A percentile compares a stretch with the other conserved stretches of the same genome.
These are phyloP conservation scores for Daucus carota DNA, from an alignment of 129 eudicot genomes.

Conservation along the genomic window DNA sequence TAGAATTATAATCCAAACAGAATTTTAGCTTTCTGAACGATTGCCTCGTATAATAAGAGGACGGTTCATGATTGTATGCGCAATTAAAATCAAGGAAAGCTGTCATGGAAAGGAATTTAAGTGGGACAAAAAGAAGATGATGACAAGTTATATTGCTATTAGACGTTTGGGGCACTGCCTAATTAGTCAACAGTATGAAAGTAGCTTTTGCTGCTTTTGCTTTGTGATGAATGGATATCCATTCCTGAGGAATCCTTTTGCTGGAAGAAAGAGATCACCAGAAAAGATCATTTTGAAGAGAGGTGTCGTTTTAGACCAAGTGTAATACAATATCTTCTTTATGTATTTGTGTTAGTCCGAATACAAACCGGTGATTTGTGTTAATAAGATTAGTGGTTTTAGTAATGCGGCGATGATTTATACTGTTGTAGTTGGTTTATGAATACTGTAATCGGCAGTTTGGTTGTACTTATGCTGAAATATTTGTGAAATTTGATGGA, in stretches of 20 bases:
- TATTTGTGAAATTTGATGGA: neutral
- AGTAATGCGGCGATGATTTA: neutral
- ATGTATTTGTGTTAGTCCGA: neutral
- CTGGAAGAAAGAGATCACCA: slow-evolving; percentile 24
- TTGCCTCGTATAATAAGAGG: slow-evolving; percentile 11
- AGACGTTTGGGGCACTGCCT: slow-evolving; percentile 2
- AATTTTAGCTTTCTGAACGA: slow-evolving; percentile 23
- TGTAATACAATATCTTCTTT: neutral
- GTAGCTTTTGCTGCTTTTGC: slow-evolving; percentile 22
- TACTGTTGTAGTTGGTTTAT: no score
- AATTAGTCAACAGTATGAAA: slow-evolving; percentile 22
- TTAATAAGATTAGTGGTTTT: neutral
- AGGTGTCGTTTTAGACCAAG: neutral
- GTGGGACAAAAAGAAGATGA: slow-evolving; percentile 9
- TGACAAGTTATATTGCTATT: neutral
- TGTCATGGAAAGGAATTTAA: slow-evolving; percentile 16
- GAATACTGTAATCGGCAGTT: neutral
- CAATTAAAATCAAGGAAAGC: slow-evolving; percentile 19
- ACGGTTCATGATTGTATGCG: slow-evolving; percentile 1
- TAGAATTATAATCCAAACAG: slow-evolving; percentile 23
- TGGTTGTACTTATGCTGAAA: no score
- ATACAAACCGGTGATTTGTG: neutral
- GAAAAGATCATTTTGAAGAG: neutral
- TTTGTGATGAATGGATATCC: slow-evolving; percentile 38
- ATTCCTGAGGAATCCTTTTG: slow-evolving; percentile 38